Percentiles rank a stretch among this genome's conserved stretches.
These are phyloP conservation scores for Epichloe sibirici DNA, from an alignment of 2,329 filamentous ascomycete genomes.

Conservation along the genomic window DNA sequence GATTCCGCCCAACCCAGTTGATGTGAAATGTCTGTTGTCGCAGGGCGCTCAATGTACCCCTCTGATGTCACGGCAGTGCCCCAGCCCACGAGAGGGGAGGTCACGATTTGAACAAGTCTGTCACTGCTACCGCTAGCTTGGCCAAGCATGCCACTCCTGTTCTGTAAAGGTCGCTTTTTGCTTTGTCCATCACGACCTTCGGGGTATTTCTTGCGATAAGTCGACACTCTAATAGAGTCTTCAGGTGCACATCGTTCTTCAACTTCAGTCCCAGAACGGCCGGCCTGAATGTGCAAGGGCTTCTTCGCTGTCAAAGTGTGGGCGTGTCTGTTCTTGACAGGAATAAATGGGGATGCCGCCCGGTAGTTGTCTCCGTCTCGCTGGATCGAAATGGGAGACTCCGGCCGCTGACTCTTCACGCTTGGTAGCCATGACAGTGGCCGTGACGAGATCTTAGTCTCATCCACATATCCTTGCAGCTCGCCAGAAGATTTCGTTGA, in stretches of 20 bases:
- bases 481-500: neutral
- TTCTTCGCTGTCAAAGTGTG: neutral
- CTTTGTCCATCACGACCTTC: neutral
- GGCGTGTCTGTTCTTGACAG: neutral
- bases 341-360: neutral
- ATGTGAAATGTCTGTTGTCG: neutral
- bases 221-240: neutral
- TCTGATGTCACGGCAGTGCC: neutral
- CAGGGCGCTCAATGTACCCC: constrained; percentile 2
- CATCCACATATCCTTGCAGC: neutral
- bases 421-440: constrained; percentile 12
- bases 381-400: constrained; percentile 18
- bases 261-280: neutral
- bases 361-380: constrained; percentile 27
- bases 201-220: neutral
- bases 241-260: neutral
- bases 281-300: neutral
- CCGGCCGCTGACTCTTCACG: constrained; percentile 9
- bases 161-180: neutral
- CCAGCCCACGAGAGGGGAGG: constrained; percentile 3
- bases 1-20: constrained; percentile 21
- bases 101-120: neutral
- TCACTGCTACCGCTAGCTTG: neutral
- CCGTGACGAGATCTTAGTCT: neutral
- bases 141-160: neutral